Base-by-base conservation (phyloP, 805 yeast genomes). In the Kluyveromyces nonfermentans region DNA sequence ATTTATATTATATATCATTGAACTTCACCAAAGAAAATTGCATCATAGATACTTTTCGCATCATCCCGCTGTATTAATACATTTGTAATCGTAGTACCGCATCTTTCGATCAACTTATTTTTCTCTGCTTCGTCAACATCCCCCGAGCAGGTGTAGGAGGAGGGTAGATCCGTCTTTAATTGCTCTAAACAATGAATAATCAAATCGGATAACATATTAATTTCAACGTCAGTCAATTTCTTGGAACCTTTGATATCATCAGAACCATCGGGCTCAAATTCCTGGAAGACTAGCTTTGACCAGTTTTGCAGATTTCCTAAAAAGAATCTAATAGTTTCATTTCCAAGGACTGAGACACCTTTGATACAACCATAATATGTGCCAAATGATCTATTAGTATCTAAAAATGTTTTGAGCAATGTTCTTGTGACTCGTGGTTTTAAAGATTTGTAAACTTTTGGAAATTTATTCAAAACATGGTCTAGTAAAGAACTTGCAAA, bases 381-480 rank as follows among this genome's bases (percentile, higher is more conserved):
- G 2, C 96, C 95, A 14, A 82, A 71, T 0, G 95, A 88, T 52
- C 84, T 80, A 32, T 82, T 77, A 7, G 88, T 74, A 55, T 89
- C 95, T 62, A 93, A 70, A 52, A 94, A 84, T 0, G 97, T 97
- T 56, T 95, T 80, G 47, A 94, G 70, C 44, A 94, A 69, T 1
- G 98, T 94, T 60, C 98, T 75, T 6, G 97, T 88, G 4, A 93
- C 90, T 51, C 97, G 76, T 25, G 97, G 96, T 56, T 86, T 85
- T 52, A 93, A 71, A 1, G 97, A 84, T 18, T 90, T 80, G 60
- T 90, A 89, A 1, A 90, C 78, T 40, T 85, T 80, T 30, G 95
- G 94, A 62, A 83, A 93, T 25, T 80, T 77, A 41, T 74, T 70
- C 48, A 88, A 76, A n/a, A 93, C 82, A 53, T 83, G 83, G 41